A percentile compares a stretch with the other conserved stretches of the same genome.
Evolutionary conservation across 352 stramenopile species (phyloP).

Genomic region (Globisporangium cystogenes): DNA sequence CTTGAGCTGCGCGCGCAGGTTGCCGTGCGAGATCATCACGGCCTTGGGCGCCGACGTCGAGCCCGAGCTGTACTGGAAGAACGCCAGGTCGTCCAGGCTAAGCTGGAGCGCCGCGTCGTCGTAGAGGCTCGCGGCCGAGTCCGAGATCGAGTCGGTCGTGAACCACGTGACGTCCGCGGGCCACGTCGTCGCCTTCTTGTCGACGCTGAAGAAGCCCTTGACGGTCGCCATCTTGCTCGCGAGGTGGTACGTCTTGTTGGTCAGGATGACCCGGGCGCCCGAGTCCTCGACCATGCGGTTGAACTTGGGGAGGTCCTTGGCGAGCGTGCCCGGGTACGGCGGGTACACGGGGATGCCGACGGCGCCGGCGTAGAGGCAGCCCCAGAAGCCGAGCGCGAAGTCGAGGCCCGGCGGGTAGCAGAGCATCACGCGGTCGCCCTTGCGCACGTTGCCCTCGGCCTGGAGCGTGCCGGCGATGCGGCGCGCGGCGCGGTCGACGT

Average conservation of each 20-base stretch:
- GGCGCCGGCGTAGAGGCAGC: conserved; percentile 67
- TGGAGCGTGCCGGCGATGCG: conserved; percentile 59
- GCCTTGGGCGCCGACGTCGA: conserved; percentile 78
- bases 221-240: conserved; percentile 76
- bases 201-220: conserved; percentile 64
- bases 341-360: conserved; percentile 74
- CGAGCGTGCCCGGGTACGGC: conserved; percentile 61
- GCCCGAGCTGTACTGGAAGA: conserved; percentile 83
- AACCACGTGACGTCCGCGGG: conserved; percentile 65
- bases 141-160: conserved; percentile 53
- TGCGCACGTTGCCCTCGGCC: conserved; percentile 32
- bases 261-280: conserved; percentile 55
- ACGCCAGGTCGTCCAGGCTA: conserved; percentile 55
- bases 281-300: conserved; percentile 73
- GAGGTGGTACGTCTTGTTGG: conserved; percentile 74
- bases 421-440: conserved; percentile 72
- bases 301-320: conserved; percentile 78
- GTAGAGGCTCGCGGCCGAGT: conserved; percentile 46
- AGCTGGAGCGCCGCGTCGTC: conserved; percentile 36
- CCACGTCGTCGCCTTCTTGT: conserved; percentile 47
- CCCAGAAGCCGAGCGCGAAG: conserved; percentile 77
- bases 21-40: conserved; percentile 82
- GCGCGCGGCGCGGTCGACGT: conserved; percentile 57
- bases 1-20: conserved; percentile 64
- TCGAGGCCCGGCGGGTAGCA: conserved; percentile 72